Evolutionary conservation across 108 stramenopile species (phyloP), one percentile per base, ranked within the genome.

Genomic region (Cyclotella sp.): DNA sequence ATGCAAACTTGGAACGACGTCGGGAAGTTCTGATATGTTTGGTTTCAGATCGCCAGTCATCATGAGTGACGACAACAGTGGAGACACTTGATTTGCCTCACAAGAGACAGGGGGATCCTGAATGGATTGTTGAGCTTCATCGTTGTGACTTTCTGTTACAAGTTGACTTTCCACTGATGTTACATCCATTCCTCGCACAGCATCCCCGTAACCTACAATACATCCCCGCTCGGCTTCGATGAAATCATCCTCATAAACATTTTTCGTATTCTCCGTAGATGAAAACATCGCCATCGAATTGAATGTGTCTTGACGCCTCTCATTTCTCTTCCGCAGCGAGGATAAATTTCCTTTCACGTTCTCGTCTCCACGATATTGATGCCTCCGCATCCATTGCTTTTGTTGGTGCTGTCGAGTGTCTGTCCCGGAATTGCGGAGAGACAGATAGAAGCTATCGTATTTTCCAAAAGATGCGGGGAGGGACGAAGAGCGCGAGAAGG

Each of bases 341-440:
- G n/a, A 14, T 45, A 16, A 16, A 65, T 21, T 24, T 12, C 19
- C 44, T 19, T 46, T 34, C 69, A 54, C 55, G 6, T 47, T 58
- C 29, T 70, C 69, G 27, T 70, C 69, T 12, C 69, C 69, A 12
- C 69, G 52, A 70, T 54, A 70, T 58, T 70, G 69, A 58, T 70
- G 69, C 42, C 19, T 22, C 11, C 69, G 29, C 55, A 43, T 16
- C 69, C 53, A 70, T 24, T 26, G 26, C 42, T 55, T 41, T 29
- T 40, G 53, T 30, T 53, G 62, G 27, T 40, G 49, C 27, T 34
- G 49, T 24, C 45, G 27, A 2, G 27, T 24, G 3, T 55, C 55
- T 14, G n/a, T 22, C 0, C 30, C 55, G 29, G 69, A 70, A 12
- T 18, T 43, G 27, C 69, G 69, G n/a, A 70, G 42, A 9, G 69